Evolutionary conservation across 2,329 filamentous ascomycete genomes (phyloP), one percentile per base, ranked within the genome.

Genomic region (Dryadomyces sulphureus): DNA sequence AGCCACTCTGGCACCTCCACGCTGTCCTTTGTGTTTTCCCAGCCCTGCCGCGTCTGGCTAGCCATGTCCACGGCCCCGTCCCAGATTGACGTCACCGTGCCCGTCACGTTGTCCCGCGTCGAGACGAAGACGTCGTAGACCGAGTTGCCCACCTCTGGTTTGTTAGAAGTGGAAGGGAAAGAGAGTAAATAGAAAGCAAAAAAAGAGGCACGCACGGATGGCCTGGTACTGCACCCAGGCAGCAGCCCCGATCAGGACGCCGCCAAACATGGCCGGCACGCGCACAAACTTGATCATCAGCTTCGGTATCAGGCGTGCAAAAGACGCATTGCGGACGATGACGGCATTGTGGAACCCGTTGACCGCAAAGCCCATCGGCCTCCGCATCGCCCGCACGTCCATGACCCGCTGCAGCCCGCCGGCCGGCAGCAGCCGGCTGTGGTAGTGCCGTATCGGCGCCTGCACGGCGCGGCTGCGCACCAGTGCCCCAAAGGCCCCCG

Each of bases 191-290:
- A 25, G 2, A 17, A 24, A 3, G 17, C 32, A 41, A 24, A 3
- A 16, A 24, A 41, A 40, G 30, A 17, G n/a, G 11, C 45, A 40
- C 84, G 52, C 73, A 89, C 84, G 84, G 47, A 81, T 79, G 52
- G 92, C 90, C 64, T 98, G 92, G 60, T 98, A 96, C 60, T 98
- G 92, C 42, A 98, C 67, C 73, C 94, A 98, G 22, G 88, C 88
- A 49, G 93, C 67, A 3, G 84, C 85, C 14, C 86, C 89, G 53
- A 98, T 76, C 57, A 88, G 85, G 41, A 89, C 75, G 38, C 87
- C 88, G 38, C 90, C 92, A 57, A 94, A 89, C 67, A 95, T 82
- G 48, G 92, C 92, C 19, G 92, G 92, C 46, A 94, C 70, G 47
- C 88, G 79, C 32, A 81, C 74, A 55, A 98, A 82, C 67, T 95